phyloP scores from a whole-genome alignment of 768 basidiomycete genomes.

The Auricularia heimuer region DNA sequence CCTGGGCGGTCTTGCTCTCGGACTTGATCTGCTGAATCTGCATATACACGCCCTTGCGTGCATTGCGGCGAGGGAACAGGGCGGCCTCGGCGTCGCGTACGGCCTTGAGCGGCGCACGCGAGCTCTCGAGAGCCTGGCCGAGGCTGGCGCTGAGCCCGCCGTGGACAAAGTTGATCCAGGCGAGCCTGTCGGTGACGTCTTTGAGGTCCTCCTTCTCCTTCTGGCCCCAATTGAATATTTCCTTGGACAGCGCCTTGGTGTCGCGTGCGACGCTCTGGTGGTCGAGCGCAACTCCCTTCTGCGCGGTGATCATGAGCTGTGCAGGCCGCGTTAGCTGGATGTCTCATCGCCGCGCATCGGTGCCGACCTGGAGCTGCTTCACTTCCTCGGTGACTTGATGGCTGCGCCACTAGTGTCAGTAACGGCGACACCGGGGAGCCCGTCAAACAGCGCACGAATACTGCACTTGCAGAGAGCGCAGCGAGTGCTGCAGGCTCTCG shows the following conservation, averaged over 20 bases:
- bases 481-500: conserved; percentile 58
- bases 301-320: conserved; percentile 70
- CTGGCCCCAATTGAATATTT: conserved; percentile 80
- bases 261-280: conserved; percentile 58
- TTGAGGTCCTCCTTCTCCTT: conserved; percentile 58
- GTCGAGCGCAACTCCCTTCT: conserved; percentile 72
- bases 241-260: conserved; percentile 67
- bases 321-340: conserved; percentile 41
- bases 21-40: conserved; percentile 62
- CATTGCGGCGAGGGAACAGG: conserved; percentile 51
- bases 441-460: conserved; percentile 42
- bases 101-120: conserved; percentile 58
- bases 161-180: conserved; percentile 69
- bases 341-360: conserved; percentile 19
- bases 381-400: conserved; percentile 7
- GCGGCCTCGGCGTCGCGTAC: conserved; percentile 60
- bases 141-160: conserved; percentile 57
- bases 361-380: not conserved
- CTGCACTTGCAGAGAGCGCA: conserved; percentile 64
- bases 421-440: not conserved
- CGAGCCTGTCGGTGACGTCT: conserved; percentile 75
- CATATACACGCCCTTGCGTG: conserved; percentile 43
- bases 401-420: not conserved
- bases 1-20: conserved; percentile 45
- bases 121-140: conserved; percentile 49